Evolutionary conservation across 371 early-diverging fungal genomes (phyloP).

Genomic region (Synchytrium microbalum): DNA sequence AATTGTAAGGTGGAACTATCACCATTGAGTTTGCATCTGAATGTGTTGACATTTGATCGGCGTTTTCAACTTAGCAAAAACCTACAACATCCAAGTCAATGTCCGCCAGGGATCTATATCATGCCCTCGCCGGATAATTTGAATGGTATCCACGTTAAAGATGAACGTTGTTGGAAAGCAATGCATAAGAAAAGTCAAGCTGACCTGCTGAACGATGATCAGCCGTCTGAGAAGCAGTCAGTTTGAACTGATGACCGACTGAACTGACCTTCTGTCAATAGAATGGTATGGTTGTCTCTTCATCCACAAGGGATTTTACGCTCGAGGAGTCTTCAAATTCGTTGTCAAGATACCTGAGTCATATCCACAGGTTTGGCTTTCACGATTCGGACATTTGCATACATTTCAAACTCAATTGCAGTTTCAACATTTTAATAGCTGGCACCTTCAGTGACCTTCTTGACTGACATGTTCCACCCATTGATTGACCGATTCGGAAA

Average conservation of each 20-base stretch:
- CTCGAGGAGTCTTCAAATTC: slow-evolving; percentile 90
- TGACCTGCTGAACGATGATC: too few relatives aligned
- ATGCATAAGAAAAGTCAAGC: too few relatives aligned
- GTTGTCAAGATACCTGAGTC: slow-evolving; percentile 75
- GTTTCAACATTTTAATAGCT: slow-evolving; percentile 2
- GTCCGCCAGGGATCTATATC: slow-evolving; percentile 77
- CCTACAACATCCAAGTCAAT: slow-evolving; percentile 64
- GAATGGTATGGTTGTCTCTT: slow-evolving; percentile 82
- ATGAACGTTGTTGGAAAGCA: too few relatives aligned
- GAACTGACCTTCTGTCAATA: slow-evolving; percentile 11
- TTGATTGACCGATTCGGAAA: slow-evolving; percentile 69
- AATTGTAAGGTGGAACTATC: slow-evolving; percentile 24
- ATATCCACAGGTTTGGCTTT: slow-evolving; percentile 54
- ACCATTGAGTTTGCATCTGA: not conserved
- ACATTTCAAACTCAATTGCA: not conserved
- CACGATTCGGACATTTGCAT: not conserved
- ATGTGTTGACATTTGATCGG: slow-evolving; percentile 4
- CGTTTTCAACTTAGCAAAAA: slow-evolving; percentile 60
- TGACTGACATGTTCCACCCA: slow-evolving; percentile 92
- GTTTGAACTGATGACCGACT: not conserved
- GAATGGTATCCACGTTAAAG: too few relatives aligned
- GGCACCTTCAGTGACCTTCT: slow-evolving; percentile 80
- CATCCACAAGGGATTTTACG: slow-evolving; percentile 82
- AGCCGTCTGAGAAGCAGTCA: slow-evolving; percentile 7
- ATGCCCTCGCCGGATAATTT: slow-evolving; percentile 74